Evolutionary conservation across 2,329 filamentous ascomycete genomes (phyloP), one percentile per base, ranked within the genome.

Genomic region (Stemphylium lycopersici): DNA sequence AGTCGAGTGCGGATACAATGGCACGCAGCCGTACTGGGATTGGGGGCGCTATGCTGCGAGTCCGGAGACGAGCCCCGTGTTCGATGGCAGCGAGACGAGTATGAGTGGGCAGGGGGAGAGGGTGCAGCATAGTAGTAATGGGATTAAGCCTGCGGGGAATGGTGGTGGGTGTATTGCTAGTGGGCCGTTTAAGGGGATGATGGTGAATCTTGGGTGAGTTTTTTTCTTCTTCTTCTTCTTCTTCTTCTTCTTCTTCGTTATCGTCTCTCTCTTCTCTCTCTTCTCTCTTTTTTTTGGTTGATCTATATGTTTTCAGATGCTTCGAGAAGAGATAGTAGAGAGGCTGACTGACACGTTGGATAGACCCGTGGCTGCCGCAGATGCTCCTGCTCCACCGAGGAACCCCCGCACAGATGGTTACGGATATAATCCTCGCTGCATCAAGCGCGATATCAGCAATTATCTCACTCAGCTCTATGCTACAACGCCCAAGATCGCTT

Each of bases 121-220:
- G 38, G 63, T 68, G 10, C 52, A 63, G 8, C 66, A 71, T 29
- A 51, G 53, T 33, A 69, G 65, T 46, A 71, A 63, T 42, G 65
- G 64, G 2, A 10, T 60, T 34, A 63, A 56, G 24, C 82, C 79
- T 0, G 78, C 79, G 0, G 84, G 82, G 16, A 73, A 78, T 0
- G 84, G 84, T 10, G 84, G 84, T 26, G 84, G 84, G 2, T 86
- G 83, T 64, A 78, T 87, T 4, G 72, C 66, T 6, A 75, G 44
- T 20, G 83, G 83, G 0, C 83, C 83, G 0, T 84, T 85, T 72
- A 78, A 71, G 41, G 62, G 68, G 39, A 67, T 69, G 64, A 59
- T 56, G 13, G 63, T 73, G 3, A 73, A 73, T 38, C 61, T 73
- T 18, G 70, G 71, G 58, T 70, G 66, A 24, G 29, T 22, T 41